phyloP scores from a whole-genome alignment of 1,284 basidiomycete genomes.

The Violaceomyces palustris region DNA sequence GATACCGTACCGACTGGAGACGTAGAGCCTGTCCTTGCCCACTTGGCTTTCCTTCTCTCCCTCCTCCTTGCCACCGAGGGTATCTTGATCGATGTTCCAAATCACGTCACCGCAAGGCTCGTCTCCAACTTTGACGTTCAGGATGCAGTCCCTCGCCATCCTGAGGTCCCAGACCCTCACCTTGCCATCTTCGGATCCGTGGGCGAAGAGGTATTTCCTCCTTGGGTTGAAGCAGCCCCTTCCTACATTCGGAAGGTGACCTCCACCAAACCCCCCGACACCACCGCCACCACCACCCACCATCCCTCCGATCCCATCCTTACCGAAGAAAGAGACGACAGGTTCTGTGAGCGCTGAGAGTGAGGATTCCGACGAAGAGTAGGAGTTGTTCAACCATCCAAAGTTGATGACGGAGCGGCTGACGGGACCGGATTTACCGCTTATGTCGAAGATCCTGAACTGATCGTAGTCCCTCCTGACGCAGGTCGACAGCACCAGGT shows the following conservation, averaged over 20 bases:
- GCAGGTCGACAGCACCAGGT: slow-evolving; percentile 15
- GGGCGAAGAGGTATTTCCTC: slow-evolving; percentile 15
- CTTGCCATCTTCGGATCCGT: slow-evolving; percentile 18
- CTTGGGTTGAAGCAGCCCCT: slow-evolving; percentile 17
- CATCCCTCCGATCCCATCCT: no score
- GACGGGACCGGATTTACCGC: slow-evolving; percentile 15
- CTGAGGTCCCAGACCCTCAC: slow-evolving; percentile 26
- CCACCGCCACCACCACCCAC: no score
- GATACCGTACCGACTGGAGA: slow-evolving; percentile 8
- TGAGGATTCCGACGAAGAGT: no score
- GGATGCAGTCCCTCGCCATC: slow-evolving; percentile 14
- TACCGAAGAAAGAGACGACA: no score
- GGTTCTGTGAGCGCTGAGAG: no score
- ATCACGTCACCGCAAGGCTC: slow-evolving; percentile 20
- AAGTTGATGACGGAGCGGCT: slow-evolving; percentile 18
- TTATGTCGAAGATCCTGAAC: slow-evolving; percentile 25
- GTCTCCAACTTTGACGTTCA: slow-evolving; percentile 11
- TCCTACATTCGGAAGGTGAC: slow-evolving; percentile 10
- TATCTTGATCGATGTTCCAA: slow-evolving; percentile 14
- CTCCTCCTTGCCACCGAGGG: background rate
- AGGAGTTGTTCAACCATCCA: slow-evolving; percentile 22
- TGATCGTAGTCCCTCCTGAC: slow-evolving; percentile 25
- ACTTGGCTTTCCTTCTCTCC: background rate
- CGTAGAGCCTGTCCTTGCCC: slow-evolving; percentile 9
- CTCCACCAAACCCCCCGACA: no score